Evolutionary conservation across 345 rosid genomes (phyloP).

Genomic region (Cardamine chenopodiifolia): DNA sequence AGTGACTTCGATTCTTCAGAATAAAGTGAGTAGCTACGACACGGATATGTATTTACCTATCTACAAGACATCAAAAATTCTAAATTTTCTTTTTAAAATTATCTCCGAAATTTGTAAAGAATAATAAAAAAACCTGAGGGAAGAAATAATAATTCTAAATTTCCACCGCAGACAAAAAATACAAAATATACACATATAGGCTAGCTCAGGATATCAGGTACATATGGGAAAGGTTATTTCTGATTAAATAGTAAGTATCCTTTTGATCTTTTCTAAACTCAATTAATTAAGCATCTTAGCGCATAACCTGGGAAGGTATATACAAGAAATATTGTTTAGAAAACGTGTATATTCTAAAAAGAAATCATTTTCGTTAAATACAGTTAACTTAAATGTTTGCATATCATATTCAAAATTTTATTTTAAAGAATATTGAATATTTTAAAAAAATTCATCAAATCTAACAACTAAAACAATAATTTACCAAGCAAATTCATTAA

Average conservation of each 20-base stretch:
- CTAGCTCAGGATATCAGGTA: not conserved
- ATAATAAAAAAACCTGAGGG: not conserved
- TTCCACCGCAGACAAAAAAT: not conserved
- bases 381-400: not conserved
- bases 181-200: not conserved
- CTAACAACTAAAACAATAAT: no score
- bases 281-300: not conserved
- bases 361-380: not conserved
- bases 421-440: not conserved
- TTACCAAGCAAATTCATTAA: not conserved
- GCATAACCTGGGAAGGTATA: conserved; percentile 9
- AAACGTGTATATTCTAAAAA: not conserved
- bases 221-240: not conserved
- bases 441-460: not conserved
- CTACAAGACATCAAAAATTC: no score
- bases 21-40: no score
- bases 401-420: not conserved
- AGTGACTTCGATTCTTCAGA: no score
- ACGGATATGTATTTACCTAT: no score
- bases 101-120: not conserved
- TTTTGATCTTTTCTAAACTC: not conserved
- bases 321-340: not conserved
- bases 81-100: no score
- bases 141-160: not conserved
- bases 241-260: not conserved